phyloP scores from a whole-genome alignment of 148 eudicot species.

The Chenopodium album region DNA sequence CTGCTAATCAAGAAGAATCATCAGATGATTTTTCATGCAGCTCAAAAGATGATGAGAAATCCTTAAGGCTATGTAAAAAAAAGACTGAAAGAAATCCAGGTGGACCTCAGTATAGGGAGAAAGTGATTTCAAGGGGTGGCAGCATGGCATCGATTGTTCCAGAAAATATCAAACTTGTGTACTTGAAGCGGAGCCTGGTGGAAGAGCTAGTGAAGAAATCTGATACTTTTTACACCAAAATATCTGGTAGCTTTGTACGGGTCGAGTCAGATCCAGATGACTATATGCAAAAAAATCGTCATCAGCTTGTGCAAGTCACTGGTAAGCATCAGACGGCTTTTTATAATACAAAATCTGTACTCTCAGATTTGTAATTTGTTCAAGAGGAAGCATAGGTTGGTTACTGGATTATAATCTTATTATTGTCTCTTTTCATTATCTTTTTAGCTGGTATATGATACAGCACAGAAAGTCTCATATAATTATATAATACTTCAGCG shows the following conservation, averaged over 20 bases:
- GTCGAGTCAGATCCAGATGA: conserved; percentile 37
- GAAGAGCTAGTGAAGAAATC: conserved; percentile 21
- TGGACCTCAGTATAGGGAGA: not conserved
- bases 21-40: conserved; percentile 16
- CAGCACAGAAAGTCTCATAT: no score
- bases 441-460: no score
- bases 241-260: conserved; percentile 32
- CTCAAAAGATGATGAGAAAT: conserved; percentile 13
- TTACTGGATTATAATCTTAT: not conserved
- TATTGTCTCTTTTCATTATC: no score
- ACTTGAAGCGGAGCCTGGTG: conserved; percentile 28
- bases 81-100: not conserved
- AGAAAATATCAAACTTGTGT: conserved; percentile 31
- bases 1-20: conserved; percentile 13
- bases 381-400: not conserved
- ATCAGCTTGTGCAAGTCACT: conserved; percentile 39
- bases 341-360: not conserved
- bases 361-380: not conserved
- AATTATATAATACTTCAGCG: no score
- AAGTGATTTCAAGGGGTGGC: conserved; percentile 15
- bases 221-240: conserved; percentile 22
- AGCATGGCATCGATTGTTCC: conserved; percentile 26
- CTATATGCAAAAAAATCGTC: conserved; percentile 23
- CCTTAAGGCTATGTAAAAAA: conserved; percentile 13
- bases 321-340: conserved; percentile 18